A percentile compares a stretch with the other conserved stretches of the same genome.
phyloP scores from a whole-genome alignment of 805 yeast species.

The Candida taoyuanica region DNA sequence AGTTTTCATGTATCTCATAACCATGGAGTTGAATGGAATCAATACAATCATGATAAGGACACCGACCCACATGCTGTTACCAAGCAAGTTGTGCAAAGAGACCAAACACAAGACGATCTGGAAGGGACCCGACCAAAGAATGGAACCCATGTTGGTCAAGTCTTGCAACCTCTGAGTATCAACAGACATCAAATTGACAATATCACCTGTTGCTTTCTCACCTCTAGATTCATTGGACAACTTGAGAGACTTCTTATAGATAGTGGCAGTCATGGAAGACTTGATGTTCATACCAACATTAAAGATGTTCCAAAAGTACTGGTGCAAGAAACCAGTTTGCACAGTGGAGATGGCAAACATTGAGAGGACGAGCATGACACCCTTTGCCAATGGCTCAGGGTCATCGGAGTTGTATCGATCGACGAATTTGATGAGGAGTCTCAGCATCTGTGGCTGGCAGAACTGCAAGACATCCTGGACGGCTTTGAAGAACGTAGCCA shows the following conservation, averaged over 20 bases:
- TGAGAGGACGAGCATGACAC: constrained; percentile 66
- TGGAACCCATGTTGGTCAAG: constrained; percentile 68
- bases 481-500: constrained; percentile 72
- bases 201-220: constrained; percentile 80
- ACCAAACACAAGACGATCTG: constrained; percentile 73
- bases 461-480: constrained; percentile 78
- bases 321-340: constrained; percentile 76
- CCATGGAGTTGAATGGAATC: constrained; percentile 71
- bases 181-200: constrained; percentile 91
- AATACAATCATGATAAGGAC: constrained; percentile 70
- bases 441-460: constrained; percentile 77
- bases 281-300: constrained; percentile 75
- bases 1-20: constrained; percentile 63
- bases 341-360: constrained; percentile 75
- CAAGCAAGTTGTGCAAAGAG: constrained; percentile 68
- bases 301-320: constrained; percentile 70
- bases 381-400: constrained; percentile 57
- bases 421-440: constrained; percentile 58
- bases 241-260: constrained; percentile 64
- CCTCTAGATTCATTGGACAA: constrained; percentile 70
- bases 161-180: constrained; percentile 89
- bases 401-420: constrained; percentile 38
- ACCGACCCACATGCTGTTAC: constrained; percentile 96
- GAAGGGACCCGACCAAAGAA: constrained; percentile 92
- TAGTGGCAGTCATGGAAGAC: constrained; percentile 60